Conservation (phyloP, 805 yeast species). For the Lipomyces spencermartinsiae region DNA sequence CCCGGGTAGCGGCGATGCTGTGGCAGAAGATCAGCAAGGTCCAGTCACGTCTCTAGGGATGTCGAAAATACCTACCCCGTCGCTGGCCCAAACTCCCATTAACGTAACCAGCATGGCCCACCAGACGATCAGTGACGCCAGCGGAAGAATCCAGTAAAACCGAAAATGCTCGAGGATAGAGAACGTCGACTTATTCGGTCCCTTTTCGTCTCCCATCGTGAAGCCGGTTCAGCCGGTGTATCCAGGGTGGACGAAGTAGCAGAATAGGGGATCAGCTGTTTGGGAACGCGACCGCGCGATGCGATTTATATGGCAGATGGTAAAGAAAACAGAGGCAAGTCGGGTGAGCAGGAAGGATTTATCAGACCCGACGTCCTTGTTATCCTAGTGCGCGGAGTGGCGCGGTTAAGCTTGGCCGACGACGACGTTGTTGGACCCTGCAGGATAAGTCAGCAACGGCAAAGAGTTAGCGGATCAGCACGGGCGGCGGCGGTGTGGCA, state of each 20-base stretch:
- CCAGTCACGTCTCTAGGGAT: neutral
- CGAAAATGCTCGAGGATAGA: constrained; percentile 14
- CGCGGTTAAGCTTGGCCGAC: neutral
- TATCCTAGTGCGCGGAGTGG: neutral
- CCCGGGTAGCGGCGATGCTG: constrained; percentile 39
- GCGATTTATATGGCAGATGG: neutral
- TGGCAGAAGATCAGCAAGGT: neutral
- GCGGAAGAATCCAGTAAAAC: constrained; percentile 60
- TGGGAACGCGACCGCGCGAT: neutral
- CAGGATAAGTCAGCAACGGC: neutral
- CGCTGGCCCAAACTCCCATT: constrained; percentile 76
- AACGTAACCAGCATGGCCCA: constrained; percentile 89
- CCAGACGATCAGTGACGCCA: constrained; percentile 75
- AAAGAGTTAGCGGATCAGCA: neutral
- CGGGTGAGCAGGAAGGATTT: neutral
- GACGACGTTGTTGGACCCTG: neutral
- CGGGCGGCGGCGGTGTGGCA: neutral
- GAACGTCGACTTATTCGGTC: neutral
- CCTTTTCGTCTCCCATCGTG: neutral
- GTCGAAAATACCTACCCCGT: constrained; percentile 54
- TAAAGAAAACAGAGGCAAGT: neutral
- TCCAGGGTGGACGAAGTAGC: too few relatives aligned
- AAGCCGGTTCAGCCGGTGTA: neutral
- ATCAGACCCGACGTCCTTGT: neutral
- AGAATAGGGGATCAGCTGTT: too few relatives aligned